Evolutionary conservation across 108 stramenopile genomes (phyloP), one percentile per base, ranked within the genome.

Genomic region (Nitzschia sp.): DNA sequence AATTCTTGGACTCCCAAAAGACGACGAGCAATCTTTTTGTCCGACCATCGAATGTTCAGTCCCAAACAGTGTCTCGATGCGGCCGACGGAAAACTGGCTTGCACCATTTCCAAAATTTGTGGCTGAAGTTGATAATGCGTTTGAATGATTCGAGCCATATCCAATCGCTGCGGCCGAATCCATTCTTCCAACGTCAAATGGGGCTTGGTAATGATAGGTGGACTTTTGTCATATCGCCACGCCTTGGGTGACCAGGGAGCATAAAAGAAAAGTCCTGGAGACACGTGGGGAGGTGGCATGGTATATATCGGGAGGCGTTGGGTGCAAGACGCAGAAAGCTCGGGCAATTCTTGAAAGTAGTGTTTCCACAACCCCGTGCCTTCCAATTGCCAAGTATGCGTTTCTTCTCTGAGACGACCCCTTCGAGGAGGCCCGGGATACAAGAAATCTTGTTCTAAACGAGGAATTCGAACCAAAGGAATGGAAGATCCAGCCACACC

Each of bases 301-400:
- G 66, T 30, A 1, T 73, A 3, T n/a, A 84, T 15, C 8, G 83
- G 83, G 32, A 70, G 55, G 6, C 54, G 32, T 8, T n/a, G 5
- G 56, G 75, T 77, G 38, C 11, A 11, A 11, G 38, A 11, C 8
- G 38, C 15, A 23, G 21, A 26, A 49, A 74, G 75, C 24, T 55
- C 64, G 33, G 77, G 71, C 15, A 75, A 57, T 36, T 68, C 60
- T 19, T 72, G 34, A 46, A 83, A 74, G 38, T 83, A 83, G 62
- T 26, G 54, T 1, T 63, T 28, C 82, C 82, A 83, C 42, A 83
- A 42, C 1, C 82, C 82, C 56, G 61, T 75, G 5, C 77, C 77
- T 38, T 19, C 26, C 11, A 65, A 17, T 15, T 15, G 38, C 11
- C 8, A 11, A 15, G 38, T 42, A 2, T 33, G 1, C 1, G 23